Percentiles rank a stretch among this genome's conserved stretches.
Evolutionary conservation across 768 basidiomycete species (phyloP).

Genomic region (Lentinula detonsa): DNA sequence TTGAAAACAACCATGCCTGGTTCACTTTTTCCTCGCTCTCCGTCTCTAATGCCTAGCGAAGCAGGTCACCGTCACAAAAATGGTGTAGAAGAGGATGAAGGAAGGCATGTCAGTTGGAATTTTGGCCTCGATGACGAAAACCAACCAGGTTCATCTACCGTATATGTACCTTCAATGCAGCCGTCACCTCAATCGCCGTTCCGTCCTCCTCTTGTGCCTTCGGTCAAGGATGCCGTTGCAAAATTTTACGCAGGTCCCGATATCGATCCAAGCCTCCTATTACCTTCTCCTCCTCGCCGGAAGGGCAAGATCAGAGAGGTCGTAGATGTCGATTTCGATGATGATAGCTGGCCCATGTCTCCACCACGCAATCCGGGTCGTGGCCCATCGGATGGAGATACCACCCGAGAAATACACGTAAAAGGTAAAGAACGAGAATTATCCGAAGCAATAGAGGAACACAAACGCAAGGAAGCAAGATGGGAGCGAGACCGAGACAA

Average conservation of each 20-base stretch:
- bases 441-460: conserved; percentile 46
- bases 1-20: conserved; percentile 60
- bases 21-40: conserved; percentile 68
- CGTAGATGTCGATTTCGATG: conserved; percentile 7
- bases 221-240: conserved; percentile 44
- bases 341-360: conserved; percentile 8
- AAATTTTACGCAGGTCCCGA: conserved; percentile 37
- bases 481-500: conserved; percentile 31
- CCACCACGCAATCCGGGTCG: conserved; percentile 12
- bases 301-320: conserved; percentile 23
- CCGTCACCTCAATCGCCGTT: conserved; percentile 20
- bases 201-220: conserved; percentile 27
- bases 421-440: conserved; percentile 62
- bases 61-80: neutral
- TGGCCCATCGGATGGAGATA: conserved; percentile 23
- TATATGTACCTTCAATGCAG: conserved; percentile 6
- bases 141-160: conserved; percentile 12
- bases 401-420: conserved; percentile 41
- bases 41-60: conserved; percentile 49
- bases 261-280: conserved; percentile 46
- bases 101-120: conserved; percentile 35
- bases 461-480: conserved; percentile 35
- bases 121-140: neutral
- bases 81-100: conserved; percentile 10
- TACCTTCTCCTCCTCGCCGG: conserved; percentile 37